Evolutionary conservation across 129 eudicot species (phyloP).

Genomic region (Daucus carota): DNA sequence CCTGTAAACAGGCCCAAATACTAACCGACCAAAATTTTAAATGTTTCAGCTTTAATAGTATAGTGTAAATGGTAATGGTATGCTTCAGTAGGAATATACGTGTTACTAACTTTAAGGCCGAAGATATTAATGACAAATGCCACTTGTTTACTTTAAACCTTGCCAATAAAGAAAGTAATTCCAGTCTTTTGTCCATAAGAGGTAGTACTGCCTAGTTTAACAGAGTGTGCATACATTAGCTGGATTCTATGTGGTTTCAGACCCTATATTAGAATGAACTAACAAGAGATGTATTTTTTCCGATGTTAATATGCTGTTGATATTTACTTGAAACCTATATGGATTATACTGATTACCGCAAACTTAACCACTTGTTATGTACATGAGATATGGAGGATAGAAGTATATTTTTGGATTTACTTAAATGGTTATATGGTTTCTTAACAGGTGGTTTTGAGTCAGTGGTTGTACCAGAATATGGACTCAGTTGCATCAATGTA

Average conservation of each 20-base stretch:
- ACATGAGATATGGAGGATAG: background rate
- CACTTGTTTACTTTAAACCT: background rate
- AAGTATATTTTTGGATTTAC: background rate
- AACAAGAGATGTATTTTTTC: background rate
- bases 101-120: background rate
- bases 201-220: background rate
- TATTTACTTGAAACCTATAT: background rate
- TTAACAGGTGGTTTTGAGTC: constrained; percentile 69
- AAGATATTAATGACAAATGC: background rate
- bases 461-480: constrained; percentile 88
- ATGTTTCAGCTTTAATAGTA: too few species aligned
- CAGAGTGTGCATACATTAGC: background rate
- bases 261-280: background rate
- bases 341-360: background rate
- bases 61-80: too few species aligned
- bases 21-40: too few species aligned
- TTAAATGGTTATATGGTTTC: background rate
- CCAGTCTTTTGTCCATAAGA: background rate
- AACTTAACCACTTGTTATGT: background rate
- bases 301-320: background rate
- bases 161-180: background rate
- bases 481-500: constrained; percentile 83
- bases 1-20: too few species aligned
- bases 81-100: too few species aligned
- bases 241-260: background rate